These are phyloP conservation scores for Oryza rufipogon DNA, from an alignment of 176 grass and related monocot species.

Conservation along the genomic window DNA sequence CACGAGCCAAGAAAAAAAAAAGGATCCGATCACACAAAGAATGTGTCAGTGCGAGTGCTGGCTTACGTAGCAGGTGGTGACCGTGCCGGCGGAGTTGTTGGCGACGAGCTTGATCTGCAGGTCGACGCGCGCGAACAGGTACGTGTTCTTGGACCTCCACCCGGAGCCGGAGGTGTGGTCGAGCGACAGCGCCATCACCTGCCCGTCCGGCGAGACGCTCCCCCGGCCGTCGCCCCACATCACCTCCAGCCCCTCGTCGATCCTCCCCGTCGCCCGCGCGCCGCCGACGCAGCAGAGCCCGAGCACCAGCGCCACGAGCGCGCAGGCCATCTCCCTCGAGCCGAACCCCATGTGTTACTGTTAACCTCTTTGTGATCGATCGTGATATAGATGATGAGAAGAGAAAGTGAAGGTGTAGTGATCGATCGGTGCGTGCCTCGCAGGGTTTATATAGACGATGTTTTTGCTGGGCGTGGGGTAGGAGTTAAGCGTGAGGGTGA, in stretches of 20 bases:
- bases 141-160: slow-evolving; percentile 69
- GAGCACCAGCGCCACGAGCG: background rate
- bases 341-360: background rate
- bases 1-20: background rate
- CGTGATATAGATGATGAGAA: background rate
- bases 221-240: slow-evolving; percentile 55
- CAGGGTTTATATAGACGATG: slow-evolving; percentile 44
- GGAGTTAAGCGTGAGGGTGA: background rate
- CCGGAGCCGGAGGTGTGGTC: slow-evolving; percentile 65
- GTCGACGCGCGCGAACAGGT: slow-evolving; percentile 64
- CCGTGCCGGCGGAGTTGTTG: slow-evolving; percentile 85
- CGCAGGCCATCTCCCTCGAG: background rate
- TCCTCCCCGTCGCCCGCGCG: background rate
- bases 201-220: slow-evolving; percentile 36
- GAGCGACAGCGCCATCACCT: slow-evolving; percentile 41
- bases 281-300: slow-evolving; percentile 32
- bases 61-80: slow-evolving; percentile 80
- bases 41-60: background rate
- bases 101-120: slow-evolving; percentile 77
- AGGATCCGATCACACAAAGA: background rate
- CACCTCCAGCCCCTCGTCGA: slow-evolving; percentile 47
- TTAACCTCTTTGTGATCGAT: background rate
- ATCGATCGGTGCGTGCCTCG: background rate
- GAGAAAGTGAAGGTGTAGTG: background rate
- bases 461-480: too few species aligned